These are phyloP conservation scores for Candida maris DNA, from an alignment of 805 yeast species.

Conservation along the genomic window DNA sequence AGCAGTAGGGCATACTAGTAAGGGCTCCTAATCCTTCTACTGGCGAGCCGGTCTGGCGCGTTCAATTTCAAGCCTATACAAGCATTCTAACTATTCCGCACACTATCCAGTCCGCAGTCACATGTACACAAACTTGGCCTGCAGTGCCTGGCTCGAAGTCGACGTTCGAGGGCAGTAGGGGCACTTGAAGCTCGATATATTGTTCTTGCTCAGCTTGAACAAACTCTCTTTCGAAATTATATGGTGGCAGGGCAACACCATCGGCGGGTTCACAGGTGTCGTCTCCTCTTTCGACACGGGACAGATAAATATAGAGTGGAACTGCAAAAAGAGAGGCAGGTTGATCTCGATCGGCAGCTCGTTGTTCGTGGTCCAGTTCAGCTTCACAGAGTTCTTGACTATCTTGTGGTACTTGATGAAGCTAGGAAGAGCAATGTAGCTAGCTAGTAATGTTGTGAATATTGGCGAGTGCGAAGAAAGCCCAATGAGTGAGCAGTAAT, in stretches of 20 bases:
- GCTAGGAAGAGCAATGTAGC: conserved; percentile 50
- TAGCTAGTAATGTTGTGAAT: conserved; percentile 46
- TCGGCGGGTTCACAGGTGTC: conserved; percentile 57
- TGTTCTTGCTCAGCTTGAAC: conserved; percentile 39
- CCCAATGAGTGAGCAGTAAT: conserved; percentile 47
- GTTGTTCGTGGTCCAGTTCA: conserved; percentile 54
- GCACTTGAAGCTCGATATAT: conserved; percentile 52
- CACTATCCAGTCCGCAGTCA: no score
- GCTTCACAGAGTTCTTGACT: conserved; percentile 31
- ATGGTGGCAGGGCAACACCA: conserved; percentile 38
- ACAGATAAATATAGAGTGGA: conserved; percentile 67
- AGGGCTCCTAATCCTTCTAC: no score
- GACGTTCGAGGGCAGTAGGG: conserved; percentile 65
- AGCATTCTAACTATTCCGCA: no score
- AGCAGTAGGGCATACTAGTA: no score
- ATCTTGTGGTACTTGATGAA: conserved; percentile 47
- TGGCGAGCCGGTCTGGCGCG: no score
- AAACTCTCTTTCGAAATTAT: conserved; percentile 54
- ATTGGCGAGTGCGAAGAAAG: conserved; percentile 53
- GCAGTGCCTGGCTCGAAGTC: conserved; percentile 37
- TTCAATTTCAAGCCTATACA: no score
- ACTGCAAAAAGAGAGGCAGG: conserved; percentile 49
- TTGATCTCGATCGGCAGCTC: conserved; percentile 63
- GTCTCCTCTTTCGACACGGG: conserved; percentile 69
- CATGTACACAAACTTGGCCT: conserved; percentile 41